Conservation (phyloP, 371 early-diverging fungal species). For the Apophysomyces sp. region DNA sequence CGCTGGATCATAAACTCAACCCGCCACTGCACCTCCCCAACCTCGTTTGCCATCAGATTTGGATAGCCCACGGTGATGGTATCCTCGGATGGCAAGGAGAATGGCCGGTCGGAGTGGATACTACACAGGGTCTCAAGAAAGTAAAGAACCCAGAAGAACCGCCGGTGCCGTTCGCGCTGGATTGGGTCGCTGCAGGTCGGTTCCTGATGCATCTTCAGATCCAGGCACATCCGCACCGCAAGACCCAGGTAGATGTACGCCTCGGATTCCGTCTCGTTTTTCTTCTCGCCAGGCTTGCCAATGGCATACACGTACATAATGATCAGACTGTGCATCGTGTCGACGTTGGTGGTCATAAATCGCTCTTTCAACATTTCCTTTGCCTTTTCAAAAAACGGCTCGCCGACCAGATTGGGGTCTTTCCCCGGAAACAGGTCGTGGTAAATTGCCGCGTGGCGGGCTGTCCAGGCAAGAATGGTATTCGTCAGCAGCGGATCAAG, state of each 20-base stretch:
- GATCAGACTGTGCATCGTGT: constrained; percentile 42
- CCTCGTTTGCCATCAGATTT: constrained; percentile 21
- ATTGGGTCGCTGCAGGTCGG: constrained; percentile 8
- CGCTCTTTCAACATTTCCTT: constrained; percentile 30
- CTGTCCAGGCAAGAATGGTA: constrained; percentile 47
- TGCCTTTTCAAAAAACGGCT: constrained; percentile 37
- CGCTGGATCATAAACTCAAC: constrained; percentile 45
- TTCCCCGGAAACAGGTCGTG: constrained; percentile 40
- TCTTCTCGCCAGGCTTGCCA: constrained; percentile 29
- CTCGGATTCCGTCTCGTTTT: constrained; percentile 35
- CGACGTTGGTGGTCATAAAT: constrained; percentile 33
- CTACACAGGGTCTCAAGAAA: constrained; percentile 45
- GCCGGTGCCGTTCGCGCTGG: constrained; percentile 23
- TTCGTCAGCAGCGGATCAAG: constrained; percentile 35
- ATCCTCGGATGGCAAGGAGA: constrained; percentile 29
- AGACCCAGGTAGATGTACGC: constrained; percentile 49
- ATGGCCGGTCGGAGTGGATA: constrained; percentile 44
- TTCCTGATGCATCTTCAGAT: constrained; percentile 38
- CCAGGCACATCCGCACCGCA: constrained; percentile 47
- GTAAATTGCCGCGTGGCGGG: constrained; percentile 48
- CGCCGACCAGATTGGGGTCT: constrained; percentile 47
- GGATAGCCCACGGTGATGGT: constrained; percentile 26
- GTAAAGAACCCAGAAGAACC: constrained; percentile 38
- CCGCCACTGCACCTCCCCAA: constrained; percentile 29
- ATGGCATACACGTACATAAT: constrained; percentile 52